Percentiles rank a stretch among this genome's conserved stretches.
Conservation (phyloP, 1,139 yeast species). For the Saccharomyces uvarum region DNA sequence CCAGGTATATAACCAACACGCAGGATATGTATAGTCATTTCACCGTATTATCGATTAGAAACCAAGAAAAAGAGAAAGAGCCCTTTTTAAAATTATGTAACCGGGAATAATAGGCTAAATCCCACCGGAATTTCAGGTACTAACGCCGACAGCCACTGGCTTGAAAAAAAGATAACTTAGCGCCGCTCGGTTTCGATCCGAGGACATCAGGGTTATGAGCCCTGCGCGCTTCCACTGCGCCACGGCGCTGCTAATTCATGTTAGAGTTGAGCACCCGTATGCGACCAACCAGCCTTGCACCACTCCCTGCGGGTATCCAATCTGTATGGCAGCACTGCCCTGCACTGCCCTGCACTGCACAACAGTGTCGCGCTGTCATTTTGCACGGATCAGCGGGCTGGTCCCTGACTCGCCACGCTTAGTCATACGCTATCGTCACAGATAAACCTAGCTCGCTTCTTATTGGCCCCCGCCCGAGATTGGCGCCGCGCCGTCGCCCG, state of each 20-base stretch:
- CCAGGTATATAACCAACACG: not conserved
- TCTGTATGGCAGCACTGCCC: too few relatives aligned
- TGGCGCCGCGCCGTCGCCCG: not conserved
- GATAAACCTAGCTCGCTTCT: not conserved
- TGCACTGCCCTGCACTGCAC: too few relatives aligned
- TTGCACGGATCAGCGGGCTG: not conserved
- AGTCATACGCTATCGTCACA: not conserved
- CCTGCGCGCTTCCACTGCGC: constrained; percentile 99
- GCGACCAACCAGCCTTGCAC: too few relatives aligned
- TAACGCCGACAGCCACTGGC: not conserved
- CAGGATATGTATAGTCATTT: too few relatives aligned
- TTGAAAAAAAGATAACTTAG: constrained; percentile 38
- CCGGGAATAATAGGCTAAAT: not conserved
- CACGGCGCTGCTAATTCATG: constrained; percentile 56
- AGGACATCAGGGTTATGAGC: constrained; percentile 99
- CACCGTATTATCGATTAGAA: not conserved
- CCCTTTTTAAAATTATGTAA: not conserved
- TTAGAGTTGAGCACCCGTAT: not conserved
- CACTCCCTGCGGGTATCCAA: too few relatives aligned
- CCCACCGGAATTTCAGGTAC: not conserved
- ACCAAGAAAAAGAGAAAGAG: not conserved
- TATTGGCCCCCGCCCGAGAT: not conserved
- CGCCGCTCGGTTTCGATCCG: constrained; percentile 99
- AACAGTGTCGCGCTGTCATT: not conserved
- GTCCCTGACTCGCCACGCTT: not conserved